Evolutionary conservation across 345 rosid species (phyloP), one percentile per base, ranked within the genome.

Genomic region (Pistacia vera): DNA sequence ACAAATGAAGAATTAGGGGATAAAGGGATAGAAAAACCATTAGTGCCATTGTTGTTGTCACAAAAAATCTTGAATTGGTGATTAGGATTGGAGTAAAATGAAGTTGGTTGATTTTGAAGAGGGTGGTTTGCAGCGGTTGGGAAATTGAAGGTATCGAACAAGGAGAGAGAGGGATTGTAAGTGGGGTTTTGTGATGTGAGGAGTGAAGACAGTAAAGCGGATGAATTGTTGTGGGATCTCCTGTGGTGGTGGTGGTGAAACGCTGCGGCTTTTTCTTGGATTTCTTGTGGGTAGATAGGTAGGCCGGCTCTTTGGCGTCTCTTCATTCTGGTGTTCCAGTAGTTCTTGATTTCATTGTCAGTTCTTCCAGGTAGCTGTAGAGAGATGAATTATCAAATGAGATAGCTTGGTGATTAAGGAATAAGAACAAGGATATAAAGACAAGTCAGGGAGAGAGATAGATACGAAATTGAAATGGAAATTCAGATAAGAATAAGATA

Each of bases 291-390:
- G 82, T 90, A 90, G 41, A 92, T 75, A 14, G 97, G 98, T 63
- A 90, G 76, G 17, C 92, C 89, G 2, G 97, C 91, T 85, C 95
- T 75, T 48, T 88, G 94, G 11, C 88, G 87, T 79, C 97, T 85
- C 86, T 92, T 94, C 85, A 83, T 81, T 66, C 97, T 85, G 0
- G 98, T 90, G 74, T 94, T 94, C 98, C 98, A 94, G 78, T 85
- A 94, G 77, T 94, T 94, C 70, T 94, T 94, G 70, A 94, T 94
- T 79, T 94, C 98, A 72, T 94, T 94, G 68, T 94, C 97, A 4
- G 98, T 94, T 75, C 98, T 63, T 2, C 98, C 98, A 0, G 97
- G 98, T 69, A 94, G 83, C 98, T 92, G 83, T 2, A 63, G 63
- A 41, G 30, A 59, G 51, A 38, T 35, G 20, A 70, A 36, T 4